phyloP scores from a whole-genome alignment of 108 stramenopile species.

The Poteriospumella lacustris region DNA sequence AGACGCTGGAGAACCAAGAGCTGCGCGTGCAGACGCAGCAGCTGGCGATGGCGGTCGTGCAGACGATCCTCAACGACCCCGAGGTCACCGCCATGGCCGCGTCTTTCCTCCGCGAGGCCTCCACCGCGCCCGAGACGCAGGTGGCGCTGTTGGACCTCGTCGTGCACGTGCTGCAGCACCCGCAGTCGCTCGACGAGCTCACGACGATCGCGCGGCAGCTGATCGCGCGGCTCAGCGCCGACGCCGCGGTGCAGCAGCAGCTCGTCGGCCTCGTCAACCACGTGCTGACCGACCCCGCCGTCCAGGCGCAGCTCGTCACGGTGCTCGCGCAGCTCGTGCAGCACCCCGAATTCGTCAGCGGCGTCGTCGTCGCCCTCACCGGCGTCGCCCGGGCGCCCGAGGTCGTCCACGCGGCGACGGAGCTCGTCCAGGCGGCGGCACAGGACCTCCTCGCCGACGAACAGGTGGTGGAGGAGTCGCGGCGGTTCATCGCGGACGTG shows the following conservation, averaged over 20 bases:
- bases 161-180: conserved; percentile 19
- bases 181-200: background rate
- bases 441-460: conserved; percentile 1
- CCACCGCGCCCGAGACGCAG: conserved; percentile 14
- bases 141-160: conserved; percentile 3
- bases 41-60: conserved; percentile 19
- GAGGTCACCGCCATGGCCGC: conserved; percentile 23
- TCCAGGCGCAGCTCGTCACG: background rate
- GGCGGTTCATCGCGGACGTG: background rate
- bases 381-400: background rate
- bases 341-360: background rate
- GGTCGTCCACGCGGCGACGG: background rate
- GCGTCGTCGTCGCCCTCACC: background rate
- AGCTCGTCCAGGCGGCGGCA: background rate
- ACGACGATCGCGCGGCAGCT: background rate
- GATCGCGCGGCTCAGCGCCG: too few relatives aligned
- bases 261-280: background rate
- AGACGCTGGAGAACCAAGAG: conserved; percentile 17
- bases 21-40: conserved; percentile 18
- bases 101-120: conserved; percentile 21
- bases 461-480: background rate
- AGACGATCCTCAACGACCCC: conserved; percentile 17
- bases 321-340: background rate
- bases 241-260: too few relatives aligned
- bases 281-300: background rate